These are phyloP conservation scores for Suhomyces emberorum DNA, from an alignment of 805 yeast species.

Conservation along the genomic window DNA sequence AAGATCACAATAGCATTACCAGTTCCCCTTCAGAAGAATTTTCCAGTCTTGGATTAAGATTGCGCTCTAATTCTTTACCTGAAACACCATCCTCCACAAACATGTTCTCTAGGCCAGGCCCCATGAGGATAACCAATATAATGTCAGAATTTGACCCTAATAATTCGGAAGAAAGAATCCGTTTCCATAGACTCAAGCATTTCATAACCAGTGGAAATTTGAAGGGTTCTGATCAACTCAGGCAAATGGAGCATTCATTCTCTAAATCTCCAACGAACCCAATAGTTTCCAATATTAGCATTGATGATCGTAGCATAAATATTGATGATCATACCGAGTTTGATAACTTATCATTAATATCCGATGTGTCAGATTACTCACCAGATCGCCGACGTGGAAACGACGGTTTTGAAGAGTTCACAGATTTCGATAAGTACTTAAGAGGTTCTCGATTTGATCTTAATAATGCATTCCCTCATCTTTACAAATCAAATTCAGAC, in stretches of 20 bases:
- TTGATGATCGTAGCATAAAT: slow-evolving; percentile 8
- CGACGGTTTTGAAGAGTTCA: slow-evolving; percentile 14
- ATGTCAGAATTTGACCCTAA: slow-evolving; percentile 6
- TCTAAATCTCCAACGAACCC: slow-evolving; percentile 4
- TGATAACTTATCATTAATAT: slow-evolving; percentile 18
- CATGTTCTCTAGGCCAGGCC: neutral
- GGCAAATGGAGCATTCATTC: neutral
- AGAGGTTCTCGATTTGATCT: slow-evolving; percentile 34
- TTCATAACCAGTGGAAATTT: slow-evolving; percentile 18
- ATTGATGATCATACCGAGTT: slow-evolving; percentile 9
- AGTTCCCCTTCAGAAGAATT: slow-evolving; percentile 9
- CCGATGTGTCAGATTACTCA: slow-evolving; percentile 22
- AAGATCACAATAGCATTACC: slow-evolving; percentile 8
- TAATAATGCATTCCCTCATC: slow-evolving; percentile 25
- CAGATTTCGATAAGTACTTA: slow-evolving; percentile 29
- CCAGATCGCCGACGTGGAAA: slow-evolving; percentile 10
- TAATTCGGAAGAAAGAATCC: slow-evolving; percentile 12
- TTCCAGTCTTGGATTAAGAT: slow-evolving; percentile 4
- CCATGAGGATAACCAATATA: slow-evolving; percentile 2
- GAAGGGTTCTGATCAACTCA: neutral
- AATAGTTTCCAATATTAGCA: neutral
- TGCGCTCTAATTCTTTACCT: slow-evolving; percentile 21
- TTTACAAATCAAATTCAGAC: slow-evolving; percentile 23
- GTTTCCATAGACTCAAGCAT: slow-evolving; percentile 19
- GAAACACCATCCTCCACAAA: slow-evolving; percentile 7